phyloP scores from a whole-genome alignment of 176 grass and related monocot genomes.

The Secale cereale region DNA sequence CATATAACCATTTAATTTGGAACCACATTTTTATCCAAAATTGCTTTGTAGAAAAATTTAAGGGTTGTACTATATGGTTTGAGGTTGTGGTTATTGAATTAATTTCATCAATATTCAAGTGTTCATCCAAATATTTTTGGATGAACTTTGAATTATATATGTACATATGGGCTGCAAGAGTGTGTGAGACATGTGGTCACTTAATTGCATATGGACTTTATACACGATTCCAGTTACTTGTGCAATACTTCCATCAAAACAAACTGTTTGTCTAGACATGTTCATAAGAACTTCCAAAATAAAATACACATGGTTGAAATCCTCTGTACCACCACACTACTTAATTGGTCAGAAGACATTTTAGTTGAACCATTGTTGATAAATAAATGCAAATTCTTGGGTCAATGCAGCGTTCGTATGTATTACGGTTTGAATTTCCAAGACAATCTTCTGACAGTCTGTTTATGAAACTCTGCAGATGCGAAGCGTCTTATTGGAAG shows the following conservation, averaged over 20 bases:
- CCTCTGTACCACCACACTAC: not conserved
- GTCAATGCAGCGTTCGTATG: not conserved
- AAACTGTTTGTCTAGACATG: not conserved
- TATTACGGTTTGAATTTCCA: not conserved
- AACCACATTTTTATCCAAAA: not conserved
- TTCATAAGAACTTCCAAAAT: not conserved
- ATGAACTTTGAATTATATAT: not conserved
- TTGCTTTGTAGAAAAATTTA: not conserved
- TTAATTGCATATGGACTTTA: not conserved
- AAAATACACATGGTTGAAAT: not conserved
- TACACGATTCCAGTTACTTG: not conserved
- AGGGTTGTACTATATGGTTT: not conserved
- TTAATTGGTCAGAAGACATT: not conserved
- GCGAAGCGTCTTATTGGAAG: conserved; percentile 54
- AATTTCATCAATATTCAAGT: not conserved
- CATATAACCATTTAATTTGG: not conserved
- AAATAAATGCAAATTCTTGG: not conserved
- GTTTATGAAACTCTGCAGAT: conserved; percentile 30
- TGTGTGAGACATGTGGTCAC: not conserved
- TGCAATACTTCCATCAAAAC: not conserved
- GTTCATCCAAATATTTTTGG: not conserved
- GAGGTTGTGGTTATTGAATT: not conserved
- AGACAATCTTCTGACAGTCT: not conserved
- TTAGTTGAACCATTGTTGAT: not conserved
- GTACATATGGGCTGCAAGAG: not conserved